phyloP scores from a whole-genome alignment of 371 early-diverging fungal genomes.

The Rhizopus delemar region DNA sequence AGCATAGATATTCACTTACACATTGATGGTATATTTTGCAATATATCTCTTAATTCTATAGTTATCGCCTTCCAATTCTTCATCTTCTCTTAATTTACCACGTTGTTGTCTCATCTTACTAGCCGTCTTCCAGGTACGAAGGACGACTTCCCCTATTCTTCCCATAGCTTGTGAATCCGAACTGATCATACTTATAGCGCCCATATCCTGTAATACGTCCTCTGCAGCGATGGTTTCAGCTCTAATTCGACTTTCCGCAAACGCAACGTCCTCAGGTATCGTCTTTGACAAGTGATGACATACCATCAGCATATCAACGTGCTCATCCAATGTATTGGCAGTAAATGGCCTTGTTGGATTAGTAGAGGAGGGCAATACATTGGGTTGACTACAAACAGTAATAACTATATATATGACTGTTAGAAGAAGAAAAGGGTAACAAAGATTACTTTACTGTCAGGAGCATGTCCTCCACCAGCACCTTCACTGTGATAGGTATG shows the following conservation, averaged over 20 bases:
- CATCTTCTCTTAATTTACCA: conserved; percentile 62
- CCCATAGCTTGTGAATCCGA: conserved; percentile 96
- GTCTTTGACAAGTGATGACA: conserved; percentile 92
- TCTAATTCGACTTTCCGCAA: conserved; percentile 93
- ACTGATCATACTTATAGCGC: conserved; percentile 89
- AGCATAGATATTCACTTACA: conserved; percentile 34
- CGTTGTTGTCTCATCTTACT: conserved; percentile 88
- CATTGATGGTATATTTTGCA: conserved; percentile 95
- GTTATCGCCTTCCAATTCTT: conserved; percentile 65
- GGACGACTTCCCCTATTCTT: conserved; percentile 87
- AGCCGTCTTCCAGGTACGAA: conserved; percentile 92
- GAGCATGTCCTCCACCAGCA: conserved; percentile 95
- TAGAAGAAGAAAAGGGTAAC: background rate
- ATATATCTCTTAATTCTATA: conserved; percentile 83
- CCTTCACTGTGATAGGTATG: conserved; percentile 96
- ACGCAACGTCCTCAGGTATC: conserved; percentile 93
- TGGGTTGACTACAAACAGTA: conserved; percentile 76
- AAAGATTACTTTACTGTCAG: conserved; percentile 61
- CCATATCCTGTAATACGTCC: conserved; percentile 88
- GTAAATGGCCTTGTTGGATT: conserved; percentile 93
- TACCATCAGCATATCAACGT: conserved; percentile 97
- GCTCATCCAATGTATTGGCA: conserved; percentile 92
- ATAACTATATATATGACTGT: conserved; percentile 51
- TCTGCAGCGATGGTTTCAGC: conserved; percentile 96
- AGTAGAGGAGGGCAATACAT: conserved; percentile 90